Conservation (phyloP, 768 basidiomycete genomes). For the Goffeauzyma gilvescens region DNA sequence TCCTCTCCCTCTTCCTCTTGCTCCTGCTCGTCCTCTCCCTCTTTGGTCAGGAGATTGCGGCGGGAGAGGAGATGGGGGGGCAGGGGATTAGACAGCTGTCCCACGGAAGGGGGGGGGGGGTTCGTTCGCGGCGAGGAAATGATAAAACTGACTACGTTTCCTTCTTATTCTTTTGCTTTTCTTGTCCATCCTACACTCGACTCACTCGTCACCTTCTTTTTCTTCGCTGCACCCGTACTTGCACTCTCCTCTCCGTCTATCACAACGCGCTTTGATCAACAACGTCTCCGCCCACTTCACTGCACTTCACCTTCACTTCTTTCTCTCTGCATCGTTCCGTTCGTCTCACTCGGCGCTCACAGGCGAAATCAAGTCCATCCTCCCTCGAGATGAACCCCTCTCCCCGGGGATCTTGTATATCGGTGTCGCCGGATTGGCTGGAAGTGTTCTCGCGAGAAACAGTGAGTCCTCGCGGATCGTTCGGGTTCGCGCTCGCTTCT, state of each 20-base stretch:
- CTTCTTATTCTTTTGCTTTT: neutral
- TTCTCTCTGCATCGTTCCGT: neutral
- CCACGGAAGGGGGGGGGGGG: no score
- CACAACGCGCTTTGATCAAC: neutral
- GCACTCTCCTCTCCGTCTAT: neutral
- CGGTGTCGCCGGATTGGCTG: conserved; percentile 68
- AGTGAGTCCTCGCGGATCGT: conserved; percentile 38
- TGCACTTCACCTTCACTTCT: neutral
- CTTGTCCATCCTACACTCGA: neutral
- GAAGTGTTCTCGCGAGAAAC: conserved; percentile 67
- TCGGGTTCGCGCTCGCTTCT: no score
- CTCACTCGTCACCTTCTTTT: neutral
- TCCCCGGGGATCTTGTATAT: conserved; percentile 82
- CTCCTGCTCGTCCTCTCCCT: neutral
- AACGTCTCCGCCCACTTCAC: conserved; percentile 10
- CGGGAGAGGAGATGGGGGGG: neutral
- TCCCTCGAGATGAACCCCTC: conserved; percentile 60
- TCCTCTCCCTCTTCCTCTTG: neutral
- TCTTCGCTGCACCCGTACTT: neutral
- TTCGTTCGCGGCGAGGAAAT: no score
- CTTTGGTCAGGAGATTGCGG: neutral
- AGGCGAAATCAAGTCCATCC: conserved; percentile 68
- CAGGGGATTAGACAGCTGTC: neutral
- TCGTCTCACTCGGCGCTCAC: neutral
- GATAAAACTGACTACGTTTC: neutral